Percentiles rank a stretch among this genome's conserved stretches.
Evolutionary conservation across 2,329 filamentous ascomycete genomes (phyloP).

Genomic region (Macrophomina tecta): DNA sequence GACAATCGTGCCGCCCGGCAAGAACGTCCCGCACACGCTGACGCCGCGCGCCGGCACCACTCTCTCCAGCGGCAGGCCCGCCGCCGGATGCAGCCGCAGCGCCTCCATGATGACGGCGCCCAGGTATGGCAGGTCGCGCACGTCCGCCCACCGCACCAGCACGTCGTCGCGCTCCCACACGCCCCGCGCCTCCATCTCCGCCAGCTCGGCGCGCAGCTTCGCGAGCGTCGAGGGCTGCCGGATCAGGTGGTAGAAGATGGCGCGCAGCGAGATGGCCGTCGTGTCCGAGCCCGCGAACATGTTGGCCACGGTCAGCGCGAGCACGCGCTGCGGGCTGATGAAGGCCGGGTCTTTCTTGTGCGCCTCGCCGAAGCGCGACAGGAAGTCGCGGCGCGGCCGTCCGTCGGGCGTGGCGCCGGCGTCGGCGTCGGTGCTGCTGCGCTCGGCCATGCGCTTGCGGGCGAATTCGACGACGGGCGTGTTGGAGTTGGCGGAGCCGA

Average conservation of each 20-base stretch:
- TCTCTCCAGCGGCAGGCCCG: slow-evolving; percentile 58
- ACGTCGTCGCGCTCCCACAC: slow-evolving; percentile 37
- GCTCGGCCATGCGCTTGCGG: slow-evolving; percentile 20
- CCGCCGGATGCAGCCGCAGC: slow-evolving; percentile 56
- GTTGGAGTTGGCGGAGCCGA: slow-evolving; percentile 40
- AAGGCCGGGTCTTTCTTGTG: slow-evolving; percentile 1
- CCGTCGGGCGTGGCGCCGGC: neutral
- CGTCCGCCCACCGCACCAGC: slow-evolving; percentile 7
- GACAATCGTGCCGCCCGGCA: slow-evolving; percentile 19
- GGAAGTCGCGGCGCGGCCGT: slow-evolving; percentile 5
- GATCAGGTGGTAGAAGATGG: slow-evolving; percentile 47
- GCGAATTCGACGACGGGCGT: slow-evolving; percentile 40
- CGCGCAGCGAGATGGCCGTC: slow-evolving; percentile 40
- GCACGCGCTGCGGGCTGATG: slow-evolving; percentile 2
- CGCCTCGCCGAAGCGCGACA: slow-evolving; percentile 7
- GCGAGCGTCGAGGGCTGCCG: slow-evolving; percentile 33
- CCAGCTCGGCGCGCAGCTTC: slow-evolving; percentile 39
- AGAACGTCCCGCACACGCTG: slow-evolving; percentile 21
- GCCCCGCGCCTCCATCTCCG: slow-evolving; percentile 31
- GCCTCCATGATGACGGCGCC: slow-evolving; percentile 61
- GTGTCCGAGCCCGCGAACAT: slow-evolving; percentile 15
- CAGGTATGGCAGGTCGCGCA: slow-evolving; percentile 47
- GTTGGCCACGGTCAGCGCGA: slow-evolving; percentile 13
- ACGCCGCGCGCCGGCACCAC: slow-evolving; percentile 52
- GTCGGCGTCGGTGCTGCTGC: slow-evolving; percentile 37